Evolutionary conservation across 2,329 filamentous ascomycete species (phyloP).

Genomic region (Aspergillus sp.): DNA sequence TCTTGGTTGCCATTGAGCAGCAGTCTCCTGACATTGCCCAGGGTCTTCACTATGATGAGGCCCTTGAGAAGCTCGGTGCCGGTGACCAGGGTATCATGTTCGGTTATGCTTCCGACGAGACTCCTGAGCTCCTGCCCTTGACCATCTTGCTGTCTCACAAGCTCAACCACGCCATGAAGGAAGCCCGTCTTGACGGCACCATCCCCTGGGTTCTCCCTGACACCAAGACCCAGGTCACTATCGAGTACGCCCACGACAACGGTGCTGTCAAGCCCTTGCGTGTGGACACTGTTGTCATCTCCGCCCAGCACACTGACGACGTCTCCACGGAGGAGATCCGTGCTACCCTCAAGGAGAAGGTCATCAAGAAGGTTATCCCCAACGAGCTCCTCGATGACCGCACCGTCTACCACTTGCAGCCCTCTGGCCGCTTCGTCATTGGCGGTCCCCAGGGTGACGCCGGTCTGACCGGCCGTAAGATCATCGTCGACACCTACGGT

Average conservation of each 20-base stretch:
- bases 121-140: slow-evolving; percentile 90
- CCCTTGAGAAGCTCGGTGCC: slow-evolving; percentile 93
- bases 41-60: slow-evolving; percentile 96
- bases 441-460: slow-evolving; percentile 98
- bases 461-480: slow-evolving; percentile 97
- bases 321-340: slow-evolving; percentile 88
- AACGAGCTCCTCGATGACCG: slow-evolving; percentile 84
- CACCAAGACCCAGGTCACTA: slow-evolving; percentile 99
- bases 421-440: slow-evolving; percentile 97
- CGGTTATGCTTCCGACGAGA: slow-evolving; percentile 98
- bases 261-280: slow-evolving; percentile 83
- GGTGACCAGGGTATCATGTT: slow-evolving; percentile 99
- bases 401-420: slow-evolving; percentile 98
- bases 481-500: slow-evolving; percentile 99
- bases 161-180: slow-evolving; percentile 91
- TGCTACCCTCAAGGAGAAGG: slow-evolving; percentile 94
- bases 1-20: slow-evolving; percentile 97
- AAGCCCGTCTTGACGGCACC: slow-evolving; percentile 76
- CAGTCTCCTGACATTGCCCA: slow-evolving; percentile 98
- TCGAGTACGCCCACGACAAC: slow-evolving; percentile 96
- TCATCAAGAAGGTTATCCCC: slow-evolving; percentile 92
- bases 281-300: slow-evolving; percentile 95
- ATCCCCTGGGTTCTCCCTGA: slow-evolving; percentile 94
- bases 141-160: slow-evolving; percentile 92
- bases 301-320: slow-evolving; percentile 82